These are phyloP conservation scores for Colletotrichum nymphaeae DNA, from an alignment of 2,329 filamentous ascomycete species.

Conservation along the genomic window DNA sequence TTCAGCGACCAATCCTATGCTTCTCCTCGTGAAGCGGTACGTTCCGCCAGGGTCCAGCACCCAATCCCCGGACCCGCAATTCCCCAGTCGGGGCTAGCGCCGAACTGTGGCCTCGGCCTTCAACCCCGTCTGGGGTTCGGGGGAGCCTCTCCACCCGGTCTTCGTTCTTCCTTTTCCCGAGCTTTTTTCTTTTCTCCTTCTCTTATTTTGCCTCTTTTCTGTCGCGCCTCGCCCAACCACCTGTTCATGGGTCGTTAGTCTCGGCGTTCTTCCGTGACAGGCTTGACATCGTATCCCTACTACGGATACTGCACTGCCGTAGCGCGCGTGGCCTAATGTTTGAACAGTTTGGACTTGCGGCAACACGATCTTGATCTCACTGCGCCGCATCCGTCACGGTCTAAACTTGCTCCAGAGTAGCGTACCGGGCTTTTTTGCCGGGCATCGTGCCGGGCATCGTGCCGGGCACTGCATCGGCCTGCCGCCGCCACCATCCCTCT, in stretches of 20 bases:
- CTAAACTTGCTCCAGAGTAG: neutral
- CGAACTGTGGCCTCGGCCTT: slow-evolving; percentile 26
- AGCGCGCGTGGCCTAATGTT: too few species aligned
- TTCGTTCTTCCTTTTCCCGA: neutral
- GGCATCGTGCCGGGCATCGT: slow-evolving; percentile 15
- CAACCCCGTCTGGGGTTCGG: slow-evolving; percentile 32
- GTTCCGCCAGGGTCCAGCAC: neutral
- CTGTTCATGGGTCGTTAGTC: neutral
- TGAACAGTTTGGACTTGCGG: neutral
- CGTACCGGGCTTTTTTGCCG: neutral
- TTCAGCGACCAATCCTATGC: neutral
- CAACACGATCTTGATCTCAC: neutral
- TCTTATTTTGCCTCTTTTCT: neutral
- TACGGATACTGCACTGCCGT: too few species aligned
- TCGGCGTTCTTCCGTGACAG: slow-evolving; percentile 3
- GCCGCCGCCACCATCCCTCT: slow-evolving; percentile 5
- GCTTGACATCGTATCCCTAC: too few species aligned
- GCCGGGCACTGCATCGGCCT: slow-evolving; percentile 11
- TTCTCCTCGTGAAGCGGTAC: neutral
- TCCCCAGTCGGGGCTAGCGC: slow-evolving; percentile 32
- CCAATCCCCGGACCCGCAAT: slow-evolving; percentile 22
- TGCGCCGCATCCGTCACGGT: neutral
- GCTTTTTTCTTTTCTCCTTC: neutral
- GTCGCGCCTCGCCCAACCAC: neutral
- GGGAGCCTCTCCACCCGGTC: slow-evolving; percentile 20